Evolutionary conservation across 768 basidiomycete genomes (phyloP), one percentile per base, ranked within the genome.

Genomic region (Leccinum disarticulatum): DNA sequence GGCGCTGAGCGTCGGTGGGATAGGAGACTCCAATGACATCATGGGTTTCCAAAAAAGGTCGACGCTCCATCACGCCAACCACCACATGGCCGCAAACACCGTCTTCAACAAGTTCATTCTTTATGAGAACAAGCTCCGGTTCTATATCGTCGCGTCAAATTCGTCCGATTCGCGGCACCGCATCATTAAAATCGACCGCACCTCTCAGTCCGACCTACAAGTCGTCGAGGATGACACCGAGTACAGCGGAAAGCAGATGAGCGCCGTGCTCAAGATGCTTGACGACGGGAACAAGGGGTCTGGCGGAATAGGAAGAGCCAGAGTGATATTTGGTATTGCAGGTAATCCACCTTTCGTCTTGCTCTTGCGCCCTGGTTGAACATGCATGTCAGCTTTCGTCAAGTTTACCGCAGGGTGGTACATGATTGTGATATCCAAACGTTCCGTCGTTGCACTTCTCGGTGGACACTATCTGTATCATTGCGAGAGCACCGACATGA

Each of bases 381-480:
- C 55, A 36, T 15, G 36, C 38, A 9, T n/a, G 35, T 1, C 48
- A 64, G 96, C 96, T 0, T 98, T 99, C 69, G 87, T 98, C 57
- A 84, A 85, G 48, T 98, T 98, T 72, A 97, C 95, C 2, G 90
- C 94, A 1, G 93, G 95, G 9, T 98, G 93, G 91, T 98, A 98
- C 73, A 87, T 98, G 84, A 84, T 99, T 53, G 75, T 94, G 22
- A 87, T 98, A 63, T 85, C 91, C 51, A 93, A 95, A 71, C 86
- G 95, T 46, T 90, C 92, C 8, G 90, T 94, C 7, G 95, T 98
- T 43, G 94, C 95, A 0, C 81, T 99, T 5, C 79, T 99, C 9
- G 97, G 95, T 7, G 96, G 96, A 0, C 95, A 98, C 70, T 97
- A 97, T 68, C 79, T 98, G 43, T 98, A 95, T 68, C 97, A 98